Evolutionary conservation across 2,329 filamentous ascomycete species (phyloP), one percentile per base, ranked within the genome.

Genomic region (Sphaerulina vaccinii): DNA sequence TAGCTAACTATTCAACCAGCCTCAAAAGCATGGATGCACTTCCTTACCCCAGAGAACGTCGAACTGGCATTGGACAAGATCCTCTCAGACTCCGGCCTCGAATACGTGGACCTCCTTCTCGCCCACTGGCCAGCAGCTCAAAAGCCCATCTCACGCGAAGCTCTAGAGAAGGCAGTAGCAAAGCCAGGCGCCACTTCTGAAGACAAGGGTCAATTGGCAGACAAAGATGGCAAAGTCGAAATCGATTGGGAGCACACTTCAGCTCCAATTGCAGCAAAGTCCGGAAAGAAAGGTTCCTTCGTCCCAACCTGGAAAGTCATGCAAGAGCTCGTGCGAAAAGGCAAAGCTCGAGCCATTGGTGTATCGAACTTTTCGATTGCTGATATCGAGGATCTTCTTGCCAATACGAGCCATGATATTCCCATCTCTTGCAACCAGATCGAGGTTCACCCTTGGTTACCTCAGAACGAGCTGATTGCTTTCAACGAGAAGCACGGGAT

Each of bases 71-170:
- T 75, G 19, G 63, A 68, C 43, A 65, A 65, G 13, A 72, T 71
- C 16, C 60, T 76, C 7, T 53, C 68, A 37, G 61, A 70, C 9
- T 65, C 75, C 35, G 66, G 68, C 0, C 58, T 77, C 5, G 68
- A 74, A 4, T 72, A 71, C 50, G 64, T 74, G 11, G 72, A 75
- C 50, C 65, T 73, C 39, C 73, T 71, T 46, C 64, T 75, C 7
- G 70, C 75, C 2, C 72, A 77, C 46, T 75, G 75, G 13, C 75
- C 63, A 6, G 47, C 54, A 13, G 57, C 58, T 9, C 52, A 51
- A 38, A 56, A 61, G 27, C 53, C 55, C 8, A 32, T 51, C 5
- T 59, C 55, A 5, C 42, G 54, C 5, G 24, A 54, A 37, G 56
- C 50, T 15, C 50, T 64, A 9, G 51, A 62, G 44, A 55, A 58